A percentile compares a stretch with the other conserved stretches of the same genome.
Evolutionary conservation across 306 rosid species (phyloP).

Genomic region (Vigna unguiculata): DNA sequence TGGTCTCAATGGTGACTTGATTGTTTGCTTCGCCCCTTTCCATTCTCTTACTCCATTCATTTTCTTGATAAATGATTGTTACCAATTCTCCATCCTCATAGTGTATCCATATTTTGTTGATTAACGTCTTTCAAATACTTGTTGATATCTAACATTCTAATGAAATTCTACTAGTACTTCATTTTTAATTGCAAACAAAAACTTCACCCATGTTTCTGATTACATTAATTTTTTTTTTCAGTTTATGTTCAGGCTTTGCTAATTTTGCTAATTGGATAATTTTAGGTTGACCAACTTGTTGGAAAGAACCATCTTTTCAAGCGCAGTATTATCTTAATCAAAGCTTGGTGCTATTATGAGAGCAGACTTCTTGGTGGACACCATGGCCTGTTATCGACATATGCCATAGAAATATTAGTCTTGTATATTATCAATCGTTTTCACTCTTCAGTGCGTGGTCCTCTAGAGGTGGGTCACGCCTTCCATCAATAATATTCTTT

Average conservation of each 20-base stretch:
- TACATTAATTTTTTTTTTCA: conserved; percentile 17
- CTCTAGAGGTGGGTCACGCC: conserved; percentile 65
- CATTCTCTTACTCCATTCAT: neutral
- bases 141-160: neutral
- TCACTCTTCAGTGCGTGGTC: conserved; percentile 67
- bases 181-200: neutral
- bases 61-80: conserved; percentile 3
- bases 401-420: conserved; percentile 73
- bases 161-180: neutral
- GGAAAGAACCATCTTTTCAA: conserved; percentile 75
- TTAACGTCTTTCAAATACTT: neutral
- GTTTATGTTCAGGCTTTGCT: conserved; percentile 29
- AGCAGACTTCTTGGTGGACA: conserved; percentile 78
- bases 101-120: neutral
- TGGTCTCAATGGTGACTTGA: conserved; percentile 29
- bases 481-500: conserved; percentile 38
- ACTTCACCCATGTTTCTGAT: neutral
- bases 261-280: conserved; percentile 1
- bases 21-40: conserved; percentile 21
- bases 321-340: conserved; percentile 67
- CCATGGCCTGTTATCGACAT: conserved; percentile 71
- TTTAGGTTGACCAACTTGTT: conserved; percentile 61
- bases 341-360: conserved; percentile 88
- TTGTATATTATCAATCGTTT: conserved; percentile 63
- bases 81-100: neutral